A percentile compares a stretch with the other conserved stretches of the same genome.
Evolutionary conservation across 169 alveolate species (phyloP).

Genomic region (Plasmodium ovale): DNA sequence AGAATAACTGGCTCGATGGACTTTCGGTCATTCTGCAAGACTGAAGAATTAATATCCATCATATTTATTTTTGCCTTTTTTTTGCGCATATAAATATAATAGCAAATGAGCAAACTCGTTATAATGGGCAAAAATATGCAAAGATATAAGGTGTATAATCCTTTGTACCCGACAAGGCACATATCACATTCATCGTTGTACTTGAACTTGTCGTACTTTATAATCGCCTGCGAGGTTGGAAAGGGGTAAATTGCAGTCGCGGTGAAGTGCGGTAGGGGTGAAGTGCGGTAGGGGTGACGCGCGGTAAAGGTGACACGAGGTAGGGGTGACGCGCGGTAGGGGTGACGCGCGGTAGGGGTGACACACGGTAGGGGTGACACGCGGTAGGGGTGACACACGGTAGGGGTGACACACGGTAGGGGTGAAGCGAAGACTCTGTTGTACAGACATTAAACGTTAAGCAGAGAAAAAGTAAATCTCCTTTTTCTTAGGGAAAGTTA

Average conservation of each 20-base stretch:
- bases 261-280: background rate
- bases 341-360: background rate
- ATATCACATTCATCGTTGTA: constrained; percentile 40
- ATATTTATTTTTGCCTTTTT: background rate
- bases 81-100: constrained; percentile 19
- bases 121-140: constrained; percentile 60
- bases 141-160: constrained; percentile 50
- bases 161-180: constrained; percentile 61
- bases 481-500: too few species aligned
- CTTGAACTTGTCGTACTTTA: constrained; percentile 31
- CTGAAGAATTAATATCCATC: background rate
- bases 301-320: background rate
- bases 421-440: too few species aligned
- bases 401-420: too few species aligned
- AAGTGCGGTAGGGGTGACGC: background rate
- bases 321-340: background rate
- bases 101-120: constrained; percentile 49
- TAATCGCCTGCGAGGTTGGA: constrained; percentile 16
- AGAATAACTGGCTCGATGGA: constrained; percentile 43
- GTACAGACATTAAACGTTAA: too few species aligned
- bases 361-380: background rate
- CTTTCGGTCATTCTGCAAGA: background rate
- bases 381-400: background rate
- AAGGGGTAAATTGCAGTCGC: background rate
- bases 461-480: too few species aligned